Base-by-base conservation (phyloP, 257 asterid genomes). In the Solanum ahanhuiri region DNA sequence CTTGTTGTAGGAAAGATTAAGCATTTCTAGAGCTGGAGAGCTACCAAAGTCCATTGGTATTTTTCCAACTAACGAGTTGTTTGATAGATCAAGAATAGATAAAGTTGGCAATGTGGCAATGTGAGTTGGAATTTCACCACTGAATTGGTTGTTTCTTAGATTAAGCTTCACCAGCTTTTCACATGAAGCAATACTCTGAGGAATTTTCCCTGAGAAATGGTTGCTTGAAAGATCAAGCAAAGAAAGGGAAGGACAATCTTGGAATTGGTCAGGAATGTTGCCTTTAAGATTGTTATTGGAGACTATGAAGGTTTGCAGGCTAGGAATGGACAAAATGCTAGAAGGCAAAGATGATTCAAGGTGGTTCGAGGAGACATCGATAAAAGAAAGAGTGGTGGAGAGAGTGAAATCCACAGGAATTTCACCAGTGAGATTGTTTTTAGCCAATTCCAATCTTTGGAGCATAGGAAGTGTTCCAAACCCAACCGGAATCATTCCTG, bases 1-100 rank as follows among this genome's bases (percentile, higher is more conserved):
- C 63, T 89, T 90, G 67, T 95, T 94, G 86, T 92, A 89, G 0
- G 98, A 94, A 60, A 95, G 34, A 76, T 95, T 94, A 35, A 95
- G 90, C 90, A 70, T 91, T 86, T 95, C 98, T 12, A 95, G 95
- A 84, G 98, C 93, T 12, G 95, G 97, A 0, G 95, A 93, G 89
- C 88, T 92, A 43, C 97, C 98, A 30, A 95, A 89, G 54, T 89
- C 89, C 23, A 91, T 89, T 0, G 98, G 98, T 75, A 95, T 94
- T 28, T 82, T 83, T 85, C 98, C 97, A 12, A 88, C 90, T 12
- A 95, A 94, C 58, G 93, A 88, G 87, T 95, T 95, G 92, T 89
- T 88, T 7, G 98, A 93, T 48, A 95, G 39, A 88, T 95, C 98
- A 82, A 95, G 94, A 82, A 94, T 15, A 7, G 98, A 90, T 20